Evolutionary conservation across 139 green algal species (phyloP), one percentile per base, ranked within the genome.

Genomic region (Axilococcus clingmanii): DNA sequence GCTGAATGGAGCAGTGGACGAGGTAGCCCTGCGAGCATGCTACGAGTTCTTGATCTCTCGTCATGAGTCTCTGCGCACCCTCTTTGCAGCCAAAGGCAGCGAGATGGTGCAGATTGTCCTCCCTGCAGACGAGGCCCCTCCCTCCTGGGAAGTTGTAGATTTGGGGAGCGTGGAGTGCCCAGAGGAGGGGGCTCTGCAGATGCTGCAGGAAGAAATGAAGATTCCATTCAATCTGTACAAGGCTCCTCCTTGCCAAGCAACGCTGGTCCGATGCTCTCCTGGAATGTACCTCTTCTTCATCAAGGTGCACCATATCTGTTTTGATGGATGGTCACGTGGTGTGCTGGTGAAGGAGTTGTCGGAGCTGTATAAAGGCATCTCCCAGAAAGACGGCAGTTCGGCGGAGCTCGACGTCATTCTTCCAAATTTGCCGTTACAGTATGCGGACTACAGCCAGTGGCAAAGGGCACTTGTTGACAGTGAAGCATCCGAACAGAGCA

Each of bases 401-500:
- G n/a, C n/a, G n/a, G n/a, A n/a, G n/a, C n/a, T n/a, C 30, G 33
- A 8, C 36, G 9, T 55, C 7, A 36, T 28, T 4, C 7, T 36
- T 37, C 0, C 5, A 29, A 7, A 25, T 22, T 9, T 53, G 4
- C 28, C 22, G 11, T 51, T 8, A n/a, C 2, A 5, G 12, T 63
- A 63, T 42, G 32, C 28, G 20, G 55, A 53, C 17, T 63, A 31
- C 46, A 42, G 24, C 20, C 33, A 20, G 20, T 63, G 55, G 55
- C 55, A 63, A 34, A 20, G 24, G 12, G 16, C 40, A 15, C 14
- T 32, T 12, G 14, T 42, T 31, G 23, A 29, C 19, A 32, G 22
- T 42, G 35, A 41, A 20, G 27, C 12, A 14, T 34, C n/a, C 16
- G 19, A 43, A 31, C 12, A 23, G 16, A 27, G 28, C 14, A 36